A percentile compares a stretch with the other conserved stretches of the same genome.
These are phyloP conservation scores for Penicillium crystallinum DNA, from an alignment of 495 filamentous ascomycete species.

Conservation along the genomic window DNA sequence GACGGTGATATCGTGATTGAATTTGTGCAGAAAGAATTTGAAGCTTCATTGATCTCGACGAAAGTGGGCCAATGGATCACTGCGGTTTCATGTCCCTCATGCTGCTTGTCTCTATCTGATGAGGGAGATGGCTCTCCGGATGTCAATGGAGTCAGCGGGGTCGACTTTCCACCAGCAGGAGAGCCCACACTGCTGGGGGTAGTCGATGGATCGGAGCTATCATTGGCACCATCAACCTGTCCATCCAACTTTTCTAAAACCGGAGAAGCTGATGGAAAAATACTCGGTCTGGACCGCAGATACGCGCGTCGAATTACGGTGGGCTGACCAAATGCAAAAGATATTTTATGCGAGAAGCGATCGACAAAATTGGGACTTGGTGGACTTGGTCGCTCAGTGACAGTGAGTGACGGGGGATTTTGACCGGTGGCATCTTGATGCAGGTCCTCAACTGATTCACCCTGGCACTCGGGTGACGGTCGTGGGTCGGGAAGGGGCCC, in stretches of 20 bases:
- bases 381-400: constrained; percentile 5
- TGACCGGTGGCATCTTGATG: not conserved
- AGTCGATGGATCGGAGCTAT: constrained; percentile 39
- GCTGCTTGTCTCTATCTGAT: constrained; percentile 14
- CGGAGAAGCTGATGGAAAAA: constrained; percentile 26
- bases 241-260: constrained; percentile 8
- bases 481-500: not conserved
- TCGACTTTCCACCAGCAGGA: constrained; percentile 31
- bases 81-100: not conserved
- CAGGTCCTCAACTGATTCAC: not conserved
- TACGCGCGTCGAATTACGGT: constrained; percentile 52
- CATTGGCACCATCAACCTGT: constrained; percentile 27
- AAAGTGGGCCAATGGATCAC: constrained; percentile 4
- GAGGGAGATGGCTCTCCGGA: constrained; percentile 29
- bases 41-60: constrained; percentile 5
- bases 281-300: constrained; percentile 38
- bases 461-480: not conserved
- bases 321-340: constrained; percentile 43
- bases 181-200: constrained; percentile 29
- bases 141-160: constrained; percentile 30
- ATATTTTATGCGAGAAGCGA: constrained; percentile 47
- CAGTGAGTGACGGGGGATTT: not conserved
- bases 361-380: constrained; percentile 30
- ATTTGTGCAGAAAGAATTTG: constrained; percentile 12
- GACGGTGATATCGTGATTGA: constrained; percentile 43